Percentiles rank a stretch among this genome's conserved stretches.
phyloP scores from a whole-genome alignment of 2,329 filamentous ascomycete species.

The Fusarium incarnatum region DNA sequence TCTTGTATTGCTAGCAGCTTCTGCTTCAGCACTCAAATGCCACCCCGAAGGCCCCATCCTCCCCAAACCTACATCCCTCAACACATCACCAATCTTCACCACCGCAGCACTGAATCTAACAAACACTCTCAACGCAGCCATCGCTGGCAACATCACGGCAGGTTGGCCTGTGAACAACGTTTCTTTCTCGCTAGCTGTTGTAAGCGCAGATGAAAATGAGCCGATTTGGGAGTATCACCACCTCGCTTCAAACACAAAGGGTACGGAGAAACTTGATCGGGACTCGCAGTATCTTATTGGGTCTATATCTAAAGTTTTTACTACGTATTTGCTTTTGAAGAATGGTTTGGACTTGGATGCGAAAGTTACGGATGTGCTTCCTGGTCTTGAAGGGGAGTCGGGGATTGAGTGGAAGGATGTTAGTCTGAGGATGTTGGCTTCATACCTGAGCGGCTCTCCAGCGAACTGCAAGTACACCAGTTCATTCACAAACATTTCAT shows the following conservation, averaged over 20 bases:
- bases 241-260: slow-evolving; percentile 51
- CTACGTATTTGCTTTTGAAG: slow-evolving; percentile 53
- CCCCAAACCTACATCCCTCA: slow-evolving; percentile 47
- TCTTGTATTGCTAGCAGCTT: background rate
- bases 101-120: slow-evolving; percentile 48
- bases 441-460: slow-evolving; percentile 52
- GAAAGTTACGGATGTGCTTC: slow-evolving; percentile 52
- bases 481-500: background rate
- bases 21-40: slow-evolving; percentile 42
- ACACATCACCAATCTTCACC: slow-evolving; percentile 44
- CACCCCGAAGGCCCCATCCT: slow-evolving; percentile 48
- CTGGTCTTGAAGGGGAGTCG: slow-evolving; percentile 45
- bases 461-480: slow-evolving; percentile 49
- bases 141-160: slow-evolving; percentile 48
- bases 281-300: slow-evolving; percentile 58
- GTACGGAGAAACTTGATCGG: slow-evolving; percentile 48
- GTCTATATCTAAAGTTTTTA: slow-evolving; percentile 55
- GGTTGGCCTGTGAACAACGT: slow-evolving; percentile 53
- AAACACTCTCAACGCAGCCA: slow-evolving; percentile 45
- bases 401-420: slow-evolving; percentile 53
- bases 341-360: slow-evolving; percentile 51
- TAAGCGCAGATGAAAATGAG: slow-evolving; percentile 48
- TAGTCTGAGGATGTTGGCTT: slow-evolving; percentile 52
- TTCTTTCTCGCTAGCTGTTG: slow-evolving; percentile 54
- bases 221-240: slow-evolving; percentile 59